A percentile compares a stretch with the other conserved stretches of the same genome.
Conservation (phyloP, 225 moss, liverwort and hornwort genomes). For the Asterella californica region DNA sequence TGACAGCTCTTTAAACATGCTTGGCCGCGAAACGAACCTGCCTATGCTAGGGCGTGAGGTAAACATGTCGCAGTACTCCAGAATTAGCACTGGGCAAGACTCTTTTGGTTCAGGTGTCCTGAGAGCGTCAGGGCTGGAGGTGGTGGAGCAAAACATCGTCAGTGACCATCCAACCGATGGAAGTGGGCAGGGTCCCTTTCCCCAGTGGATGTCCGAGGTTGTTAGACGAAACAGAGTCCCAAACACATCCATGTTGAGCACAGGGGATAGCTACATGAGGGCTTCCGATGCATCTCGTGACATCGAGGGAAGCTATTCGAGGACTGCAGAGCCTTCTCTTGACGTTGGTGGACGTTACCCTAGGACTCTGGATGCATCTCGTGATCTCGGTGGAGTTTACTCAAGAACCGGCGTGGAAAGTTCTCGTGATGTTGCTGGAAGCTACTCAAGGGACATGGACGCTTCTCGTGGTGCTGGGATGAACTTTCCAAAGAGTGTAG, state of each 20-base stretch:
- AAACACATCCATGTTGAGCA: slow-evolving; percentile 38
- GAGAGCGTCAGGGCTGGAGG: slow-evolving; percentile 49
- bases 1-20: slow-evolving; percentile 43
- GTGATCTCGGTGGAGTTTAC: slow-evolving; percentile 36
- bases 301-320: slow-evolving; percentile 21
- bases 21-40: slow-evolving; percentile 49
- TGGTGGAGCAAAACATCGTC: slow-evolving; percentile 50
- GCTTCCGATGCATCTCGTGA: slow-evolving; percentile 38
- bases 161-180: slow-evolving; percentile 47
- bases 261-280: slow-evolving; percentile 34
- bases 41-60: slow-evolving; percentile 55
- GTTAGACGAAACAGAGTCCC: slow-evolving; percentile 57
- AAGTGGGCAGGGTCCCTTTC: slow-evolving; percentile 51
- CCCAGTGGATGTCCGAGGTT: slow-evolving; percentile 66
- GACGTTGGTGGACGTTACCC: slow-evolving; percentile 35
- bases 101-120: slow-evolving; percentile 43
- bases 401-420: slow-evolving; percentile 35
- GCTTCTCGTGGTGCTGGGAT: slow-evolving; percentile 43
- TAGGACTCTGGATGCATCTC: slow-evolving; percentile 41
- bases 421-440: slow-evolving; percentile 39
- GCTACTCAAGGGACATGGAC: slow-evolving; percentile 37
- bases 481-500: neutral
- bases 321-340: slow-evolving; percentile 41
- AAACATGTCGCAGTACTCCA: slow-evolving; percentile 41
- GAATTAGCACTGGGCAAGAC: slow-evolving; percentile 47